A percentile compares a stretch with the other conserved stretches of the same genome.
Conservation (phyloP, 768 basidiomycete species). For the Daedaleopsis sinensis region DNA sequence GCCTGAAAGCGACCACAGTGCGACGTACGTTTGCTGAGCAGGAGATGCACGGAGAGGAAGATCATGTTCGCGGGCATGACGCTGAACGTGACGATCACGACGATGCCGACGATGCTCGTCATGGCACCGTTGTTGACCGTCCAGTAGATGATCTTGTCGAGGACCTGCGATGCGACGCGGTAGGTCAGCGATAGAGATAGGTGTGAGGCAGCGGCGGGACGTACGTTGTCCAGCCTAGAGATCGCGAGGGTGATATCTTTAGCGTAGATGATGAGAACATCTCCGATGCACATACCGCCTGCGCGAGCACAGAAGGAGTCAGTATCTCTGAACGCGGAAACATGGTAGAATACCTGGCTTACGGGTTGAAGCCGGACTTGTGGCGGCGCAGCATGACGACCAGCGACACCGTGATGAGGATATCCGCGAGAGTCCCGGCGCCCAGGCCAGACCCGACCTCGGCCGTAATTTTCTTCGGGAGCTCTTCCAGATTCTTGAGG, state of each 20-base stretch:
- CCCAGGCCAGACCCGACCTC: constrained; percentile 14
- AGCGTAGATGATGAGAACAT: neutral
- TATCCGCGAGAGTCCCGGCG: constrained; percentile 15
- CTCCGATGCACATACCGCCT: neutral
- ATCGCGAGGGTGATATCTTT: neutral
- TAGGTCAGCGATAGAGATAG: neutral
- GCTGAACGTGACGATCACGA: constrained; percentile 15
- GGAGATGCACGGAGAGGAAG: constrained; percentile 18
- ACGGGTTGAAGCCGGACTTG: constrained; percentile 16
- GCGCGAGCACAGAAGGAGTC: no score
- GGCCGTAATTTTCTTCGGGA: constrained; percentile 1
- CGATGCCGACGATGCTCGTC: constrained; percentile 15
- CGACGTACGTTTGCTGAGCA: constrained; percentile 18
- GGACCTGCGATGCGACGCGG: neutral
- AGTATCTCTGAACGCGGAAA: no score
- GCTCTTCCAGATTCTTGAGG: neutral
- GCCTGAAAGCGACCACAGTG: neutral
- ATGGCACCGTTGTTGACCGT: constrained; percentile 17
- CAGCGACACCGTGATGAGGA: constrained; percentile 17
- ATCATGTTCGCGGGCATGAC: constrained; percentile 19
- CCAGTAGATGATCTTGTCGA: constrained; percentile 20
- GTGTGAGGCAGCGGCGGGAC: neutral
- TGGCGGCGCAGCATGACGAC: constrained; percentile 9
- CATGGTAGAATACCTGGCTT: neutral
- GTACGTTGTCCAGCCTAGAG: constrained; percentile 11